phyloP scores from a whole-genome alignment of 352 stramenopile species.

The Pythium rishiriense region DNA sequence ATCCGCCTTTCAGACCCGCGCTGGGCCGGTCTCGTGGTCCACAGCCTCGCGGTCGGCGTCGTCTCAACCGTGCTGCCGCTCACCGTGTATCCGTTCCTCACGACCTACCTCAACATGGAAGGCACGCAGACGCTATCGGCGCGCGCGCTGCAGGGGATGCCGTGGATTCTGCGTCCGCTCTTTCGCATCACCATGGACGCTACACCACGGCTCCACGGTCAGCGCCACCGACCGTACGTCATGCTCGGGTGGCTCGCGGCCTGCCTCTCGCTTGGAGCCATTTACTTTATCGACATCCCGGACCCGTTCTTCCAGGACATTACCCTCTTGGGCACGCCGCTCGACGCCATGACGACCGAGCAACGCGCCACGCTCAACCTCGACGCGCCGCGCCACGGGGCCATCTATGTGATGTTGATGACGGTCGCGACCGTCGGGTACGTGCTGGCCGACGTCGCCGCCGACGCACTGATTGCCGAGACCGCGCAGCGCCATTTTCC shows the following conservation, averaged over 20 bases:
- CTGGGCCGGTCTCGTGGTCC: slow-evolving; percentile 50
- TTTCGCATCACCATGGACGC: slow-evolving; percentile 43
- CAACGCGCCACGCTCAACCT: slow-evolving; percentile 41
- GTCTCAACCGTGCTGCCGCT: slow-evolving; percentile 56
- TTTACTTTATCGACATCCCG: slow-evolving; percentile 42
- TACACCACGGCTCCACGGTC: slow-evolving; percentile 24
- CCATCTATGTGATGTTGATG: slow-evolving; percentile 66
- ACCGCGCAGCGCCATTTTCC: slow-evolving; percentile 30
- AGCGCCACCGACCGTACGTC: slow-evolving; percentile 36
- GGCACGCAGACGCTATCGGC: slow-evolving; percentile 59
- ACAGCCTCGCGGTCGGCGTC: slow-evolving; percentile 51
- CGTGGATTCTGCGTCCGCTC: slow-evolving; percentile 55
- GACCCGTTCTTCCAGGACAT: slow-evolving; percentile 49
- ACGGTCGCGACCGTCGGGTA: slow-evolving; percentile 69
- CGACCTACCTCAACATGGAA: slow-evolving; percentile 70
- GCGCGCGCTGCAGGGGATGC: slow-evolving; percentile 45
- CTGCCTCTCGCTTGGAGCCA: slow-evolving; percentile 29
- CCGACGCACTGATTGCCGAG: slow-evolving; percentile 56
- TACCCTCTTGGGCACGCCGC: slow-evolving; percentile 28
- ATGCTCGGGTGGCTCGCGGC: slow-evolving; percentile 47
- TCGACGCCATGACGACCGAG: slow-evolving; percentile 24
- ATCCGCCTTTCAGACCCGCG: slow-evolving; percentile 34
- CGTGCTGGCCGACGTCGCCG: slow-evolving; percentile 74
- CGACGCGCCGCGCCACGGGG: slow-evolving; percentile 41
- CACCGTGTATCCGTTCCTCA: slow-evolving; percentile 65